phyloP scores from a whole-genome alignment of 148 eudicot genomes.

The Spergularia bocconei region DNA sequence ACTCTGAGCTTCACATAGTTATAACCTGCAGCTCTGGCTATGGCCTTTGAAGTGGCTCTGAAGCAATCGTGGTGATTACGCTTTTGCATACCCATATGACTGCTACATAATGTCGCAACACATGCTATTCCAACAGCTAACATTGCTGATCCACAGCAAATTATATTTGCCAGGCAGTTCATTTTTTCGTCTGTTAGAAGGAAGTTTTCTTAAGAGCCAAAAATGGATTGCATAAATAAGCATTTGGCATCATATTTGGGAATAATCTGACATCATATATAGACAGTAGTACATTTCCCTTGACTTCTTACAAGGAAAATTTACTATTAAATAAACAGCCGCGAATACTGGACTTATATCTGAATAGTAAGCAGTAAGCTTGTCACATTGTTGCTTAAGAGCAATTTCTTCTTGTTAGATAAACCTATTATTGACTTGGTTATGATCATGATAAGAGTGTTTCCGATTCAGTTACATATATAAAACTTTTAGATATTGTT shows the following conservation, averaged over 20 bases:
- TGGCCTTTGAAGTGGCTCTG: conserved; percentile 1
- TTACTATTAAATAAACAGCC: background rate
- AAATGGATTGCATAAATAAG: background rate
- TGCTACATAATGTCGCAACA: conserved; percentile 19
- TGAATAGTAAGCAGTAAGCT: background rate
- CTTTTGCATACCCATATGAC: background rate
- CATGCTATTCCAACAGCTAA: conserved; percentile 19
- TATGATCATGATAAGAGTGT: background rate
- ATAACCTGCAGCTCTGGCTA: conserved; percentile 27
- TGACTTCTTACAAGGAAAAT: background rate
- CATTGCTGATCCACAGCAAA: conserved; percentile 22
- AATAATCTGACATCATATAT: background rate
- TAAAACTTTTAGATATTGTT: background rate
- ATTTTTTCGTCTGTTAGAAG: background rate
- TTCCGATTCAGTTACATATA: background rate
- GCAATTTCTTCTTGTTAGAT: background rate
- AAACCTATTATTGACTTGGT: background rate
- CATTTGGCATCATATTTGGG: background rate
- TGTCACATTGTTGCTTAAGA: background rate
- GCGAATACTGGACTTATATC: background rate
- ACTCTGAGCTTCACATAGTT: conserved; percentile 23
- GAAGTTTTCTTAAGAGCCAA: background rate
- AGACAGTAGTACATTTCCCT: background rate
- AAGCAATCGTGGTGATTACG: background rate
- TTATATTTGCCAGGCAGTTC: conserved; percentile 19